Conservation (phyloP, 2,329 filamentous ascomycete genomes). For the Coleophoma eucalyptorum region DNA sequence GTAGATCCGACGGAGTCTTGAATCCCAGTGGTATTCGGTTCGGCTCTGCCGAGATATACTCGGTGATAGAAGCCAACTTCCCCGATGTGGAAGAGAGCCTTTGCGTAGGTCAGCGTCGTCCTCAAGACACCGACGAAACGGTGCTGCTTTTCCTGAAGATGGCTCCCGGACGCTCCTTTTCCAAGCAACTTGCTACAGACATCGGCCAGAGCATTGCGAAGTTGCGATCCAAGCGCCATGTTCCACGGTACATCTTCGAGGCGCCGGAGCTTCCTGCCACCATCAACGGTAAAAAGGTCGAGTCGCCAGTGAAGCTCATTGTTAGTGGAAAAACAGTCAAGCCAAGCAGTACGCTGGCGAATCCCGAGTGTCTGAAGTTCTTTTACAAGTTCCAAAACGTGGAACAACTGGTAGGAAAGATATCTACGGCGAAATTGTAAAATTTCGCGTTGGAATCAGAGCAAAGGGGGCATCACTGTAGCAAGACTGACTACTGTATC, state of each 20-base stretch:
- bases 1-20: slow-evolving; percentile 72
- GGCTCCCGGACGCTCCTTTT: slow-evolving; percentile 54
- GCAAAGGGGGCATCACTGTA: too few relatives aligned
- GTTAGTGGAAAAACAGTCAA: slow-evolving; percentile 32
- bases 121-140: slow-evolving; percentile 51
- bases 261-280: slow-evolving; percentile 37
- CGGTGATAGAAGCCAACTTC: slow-evolving; percentile 66
- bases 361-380: slow-evolving; percentile 25
- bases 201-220: slow-evolving; percentile 63
- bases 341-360: slow-evolving; percentile 33
- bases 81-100: slow-evolving; percentile 65
- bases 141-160: slow-evolving; percentile 58
- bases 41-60: slow-evolving; percentile 77
- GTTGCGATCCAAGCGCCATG: slow-evolving; percentile 40
- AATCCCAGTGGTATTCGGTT: slow-evolving; percentile 79
- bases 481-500: too few relatives aligned
- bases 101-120: slow-evolving; percentile 73
- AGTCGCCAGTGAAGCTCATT: slow-evolving; percentile 37
- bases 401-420: neutral
- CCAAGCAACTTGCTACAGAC: slow-evolving; percentile 45
- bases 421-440: too few relatives aligned
- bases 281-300: slow-evolving; percentile 43
- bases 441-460: too few relatives aligned
- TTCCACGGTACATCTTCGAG: slow-evolving; percentile 34
- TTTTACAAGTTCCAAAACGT: neutral